Percentiles rank a stretch among this genome's conserved stretches.
phyloP scores from a whole-genome alignment of 208 protist genomes.

The Phytomonas sp. region DNA sequence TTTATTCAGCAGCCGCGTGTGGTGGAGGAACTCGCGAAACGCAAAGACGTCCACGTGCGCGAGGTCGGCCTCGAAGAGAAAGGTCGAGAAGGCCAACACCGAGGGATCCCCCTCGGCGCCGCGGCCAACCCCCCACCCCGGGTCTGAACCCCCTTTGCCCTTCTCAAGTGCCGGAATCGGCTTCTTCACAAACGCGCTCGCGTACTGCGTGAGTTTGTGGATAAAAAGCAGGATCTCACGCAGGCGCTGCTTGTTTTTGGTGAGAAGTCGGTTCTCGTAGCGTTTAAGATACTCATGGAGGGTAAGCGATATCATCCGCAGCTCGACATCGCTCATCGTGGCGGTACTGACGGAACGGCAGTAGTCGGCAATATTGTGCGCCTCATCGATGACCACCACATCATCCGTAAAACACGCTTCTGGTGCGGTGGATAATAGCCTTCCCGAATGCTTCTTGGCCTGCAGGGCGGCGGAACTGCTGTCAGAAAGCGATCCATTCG shows the following conservation, averaged over 20 bases:
- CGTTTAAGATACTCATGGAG: constrained; percentile 54
- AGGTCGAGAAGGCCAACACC: constrained; percentile 29
- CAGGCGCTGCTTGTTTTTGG: constrained; percentile 81
- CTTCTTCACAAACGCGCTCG: neutral
- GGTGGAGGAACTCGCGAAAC: constrained; percentile 45
- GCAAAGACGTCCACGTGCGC: constrained; percentile 65
- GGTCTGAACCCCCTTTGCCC: neutral
- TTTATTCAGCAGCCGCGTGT: constrained; percentile 56
- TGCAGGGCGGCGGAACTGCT: too few relatives aligned
- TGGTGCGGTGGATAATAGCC: too few relatives aligned
- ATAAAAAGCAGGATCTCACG: constrained; percentile 74
- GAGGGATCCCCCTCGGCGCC: neutral
- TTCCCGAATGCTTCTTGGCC: too few relatives aligned
- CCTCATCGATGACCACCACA: constrained; percentile 93
- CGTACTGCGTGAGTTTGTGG: constrained; percentile 18
- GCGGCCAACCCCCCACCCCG: neutral
- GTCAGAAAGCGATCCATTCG: too few relatives aligned
- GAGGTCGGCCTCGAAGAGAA: constrained; percentile 68
- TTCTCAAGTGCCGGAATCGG: neutral
- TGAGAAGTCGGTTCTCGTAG: constrained; percentile 77
- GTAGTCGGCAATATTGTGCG: constrained; percentile 93
- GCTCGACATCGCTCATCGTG: constrained; percentile 27
- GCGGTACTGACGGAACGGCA: constrained; percentile 79
- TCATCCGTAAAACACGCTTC: constrained; percentile 10
- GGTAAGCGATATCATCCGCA: constrained; percentile 29